Conservation (phyloP, 2,329 filamentous ascomycete genomes). For the Pyrenophora graminea region DNA sequence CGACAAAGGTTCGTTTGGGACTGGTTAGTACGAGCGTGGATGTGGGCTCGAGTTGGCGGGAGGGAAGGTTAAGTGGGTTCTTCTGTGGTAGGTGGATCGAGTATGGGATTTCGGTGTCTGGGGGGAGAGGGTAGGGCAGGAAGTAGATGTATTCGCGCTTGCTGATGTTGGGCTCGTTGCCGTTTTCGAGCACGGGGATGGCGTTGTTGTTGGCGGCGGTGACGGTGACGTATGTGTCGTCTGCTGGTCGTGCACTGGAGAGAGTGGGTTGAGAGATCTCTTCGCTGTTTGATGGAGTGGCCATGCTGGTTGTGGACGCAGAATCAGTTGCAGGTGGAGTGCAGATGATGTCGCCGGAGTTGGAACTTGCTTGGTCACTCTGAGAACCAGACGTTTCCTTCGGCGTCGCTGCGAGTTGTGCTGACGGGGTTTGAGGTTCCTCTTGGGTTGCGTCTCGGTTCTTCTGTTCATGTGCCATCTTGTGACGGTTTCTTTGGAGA, state of each 20-base stretch:
- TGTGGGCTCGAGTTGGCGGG: constrained; percentile 58
- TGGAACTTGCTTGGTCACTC: not conserved
- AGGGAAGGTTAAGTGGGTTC: constrained; percentile 32
- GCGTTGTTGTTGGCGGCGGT: not conserved
- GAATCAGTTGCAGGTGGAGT: constrained; percentile 7
- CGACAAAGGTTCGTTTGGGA: constrained; percentile 61
- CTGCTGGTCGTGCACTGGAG: not conserved
- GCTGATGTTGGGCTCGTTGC: constrained; percentile 11
- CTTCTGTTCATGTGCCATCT: not conserved
- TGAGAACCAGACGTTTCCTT: not conserved
- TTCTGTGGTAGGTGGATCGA: constrained; percentile 26
- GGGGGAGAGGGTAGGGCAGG: constrained; percentile 49
- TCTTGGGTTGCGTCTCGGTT: too few species aligned
- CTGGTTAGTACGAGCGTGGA: constrained; percentile 68
- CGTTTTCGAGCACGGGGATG: constrained; percentile 1
- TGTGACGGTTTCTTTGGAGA: not conserved
- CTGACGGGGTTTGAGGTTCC: too few species aligned
- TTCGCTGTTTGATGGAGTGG: not conserved
- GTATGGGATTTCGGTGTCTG: constrained; percentile 34
- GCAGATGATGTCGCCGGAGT: constrained; percentile 6
- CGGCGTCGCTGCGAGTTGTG: not conserved
- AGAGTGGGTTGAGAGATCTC: not conserved
- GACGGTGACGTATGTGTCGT: constrained; percentile 6
- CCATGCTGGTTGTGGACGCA: constrained; percentile 4
- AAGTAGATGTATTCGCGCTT: constrained; percentile 63